Conservation (phyloP, 345 rosid genomes). For the Acer saccharum region DNA sequence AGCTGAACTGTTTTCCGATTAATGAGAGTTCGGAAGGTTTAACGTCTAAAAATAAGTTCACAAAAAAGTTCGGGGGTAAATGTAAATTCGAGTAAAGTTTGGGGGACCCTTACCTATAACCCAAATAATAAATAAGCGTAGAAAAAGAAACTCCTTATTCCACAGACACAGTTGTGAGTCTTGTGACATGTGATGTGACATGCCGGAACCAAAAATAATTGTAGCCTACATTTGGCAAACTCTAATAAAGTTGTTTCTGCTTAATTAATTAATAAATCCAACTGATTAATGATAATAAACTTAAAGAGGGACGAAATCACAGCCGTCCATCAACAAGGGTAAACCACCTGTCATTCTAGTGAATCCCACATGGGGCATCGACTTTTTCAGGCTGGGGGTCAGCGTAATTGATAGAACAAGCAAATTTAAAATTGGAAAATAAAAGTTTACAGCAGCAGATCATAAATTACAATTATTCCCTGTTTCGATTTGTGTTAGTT, state of each 20-base stretch:
- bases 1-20: no score
- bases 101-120: no score
- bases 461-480: conserved; percentile 12
- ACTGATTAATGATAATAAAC: not conserved
- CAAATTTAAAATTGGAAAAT: conserved; percentile 3
- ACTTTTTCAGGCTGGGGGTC: not conserved
- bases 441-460: not conserved
- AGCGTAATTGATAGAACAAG: not conserved
- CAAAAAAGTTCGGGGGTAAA: no score
- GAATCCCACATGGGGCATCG: not conserved
- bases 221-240: conserved; percentile 1
- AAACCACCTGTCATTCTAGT: conserved; percentile 7
- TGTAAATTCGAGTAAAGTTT: no score
- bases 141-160: not conserved
- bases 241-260: not conserved
- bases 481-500: not conserved
- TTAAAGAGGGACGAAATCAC: not conserved
- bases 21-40: no score
- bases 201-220: not conserved
- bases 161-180: no score
- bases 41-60: no score
- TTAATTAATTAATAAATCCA: not conserved
- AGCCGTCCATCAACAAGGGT: not conserved
- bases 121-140: not conserved
- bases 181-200: not conserved